These are phyloP conservation scores for Geosmithia flava DNA, from an alignment of 2,329 filamentous ascomycete genomes.

Conservation along the genomic window DNA sequence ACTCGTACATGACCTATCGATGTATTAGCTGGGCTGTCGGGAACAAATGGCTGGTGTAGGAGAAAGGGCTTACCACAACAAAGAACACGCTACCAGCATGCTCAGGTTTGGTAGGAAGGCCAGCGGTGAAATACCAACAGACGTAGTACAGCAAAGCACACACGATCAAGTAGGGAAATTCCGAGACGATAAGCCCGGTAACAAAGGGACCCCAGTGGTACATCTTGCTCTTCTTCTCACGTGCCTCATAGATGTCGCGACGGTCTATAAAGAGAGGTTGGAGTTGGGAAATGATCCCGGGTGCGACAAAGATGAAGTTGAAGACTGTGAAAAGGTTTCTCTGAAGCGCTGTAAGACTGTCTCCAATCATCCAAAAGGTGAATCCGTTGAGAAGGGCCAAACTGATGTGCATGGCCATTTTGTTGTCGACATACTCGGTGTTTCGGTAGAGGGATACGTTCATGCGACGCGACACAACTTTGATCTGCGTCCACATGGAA, in stretches of 20 bases:
- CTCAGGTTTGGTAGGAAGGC: slow-evolving; percentile 27
- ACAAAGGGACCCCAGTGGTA: slow-evolving; percentile 49
- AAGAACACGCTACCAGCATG: slow-evolving; percentile 40
- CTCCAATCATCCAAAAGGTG: slow-evolving; percentile 46
- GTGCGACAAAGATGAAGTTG: slow-evolving; percentile 51
- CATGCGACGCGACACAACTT: slow-evolving; percentile 50
- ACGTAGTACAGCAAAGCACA: slow-evolving; percentile 34
- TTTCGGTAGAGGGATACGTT: slow-evolving; percentile 54
- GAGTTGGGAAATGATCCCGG: slow-evolving; percentile 43
- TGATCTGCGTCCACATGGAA: slow-evolving; percentile 49
- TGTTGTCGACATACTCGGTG: slow-evolving; percentile 53
- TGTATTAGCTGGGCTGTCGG: too few species aligned
- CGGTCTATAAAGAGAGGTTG: slow-evolving; percentile 46
- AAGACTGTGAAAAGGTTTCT: slow-evolving; percentile 46
- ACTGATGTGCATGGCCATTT: slow-evolving; percentile 41
- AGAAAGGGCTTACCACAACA: too few species aligned
- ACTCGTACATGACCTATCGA: slow-evolving; percentile 49
- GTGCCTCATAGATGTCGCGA: slow-evolving; percentile 43
- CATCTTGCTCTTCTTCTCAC: slow-evolving; percentile 49
- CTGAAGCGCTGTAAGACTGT: slow-evolving; percentile 36
- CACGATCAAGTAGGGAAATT: slow-evolving; percentile 30
- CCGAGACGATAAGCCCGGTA: slow-evolving; percentile 34
- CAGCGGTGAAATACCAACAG: slow-evolving; percentile 47
- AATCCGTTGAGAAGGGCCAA: slow-evolving; percentile 49
- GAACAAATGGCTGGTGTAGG: too few species aligned